These are phyloP conservation scores for Colletotrichum costaricense DNA, from an alignment of 2,329 filamentous ascomycete genomes.

Conservation along the genomic window DNA sequence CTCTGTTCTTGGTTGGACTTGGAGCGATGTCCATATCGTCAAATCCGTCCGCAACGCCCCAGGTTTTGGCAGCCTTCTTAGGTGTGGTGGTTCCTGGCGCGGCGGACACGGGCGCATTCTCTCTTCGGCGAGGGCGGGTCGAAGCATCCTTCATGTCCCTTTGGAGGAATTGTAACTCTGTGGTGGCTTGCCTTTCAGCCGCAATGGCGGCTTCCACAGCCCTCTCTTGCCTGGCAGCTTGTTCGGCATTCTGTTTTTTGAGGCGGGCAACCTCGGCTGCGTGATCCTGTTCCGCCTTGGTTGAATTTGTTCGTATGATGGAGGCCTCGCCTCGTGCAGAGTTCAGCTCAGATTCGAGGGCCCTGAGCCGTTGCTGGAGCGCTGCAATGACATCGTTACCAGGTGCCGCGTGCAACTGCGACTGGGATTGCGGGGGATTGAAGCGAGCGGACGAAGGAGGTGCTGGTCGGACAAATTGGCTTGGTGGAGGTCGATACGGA, in stretches of 20 bases:
- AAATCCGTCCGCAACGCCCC: conserved; percentile 79
- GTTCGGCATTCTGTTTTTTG: conserved; percentile 72
- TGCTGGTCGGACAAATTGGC: conserved; percentile 54
- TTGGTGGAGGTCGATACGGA: conserved; percentile 47
- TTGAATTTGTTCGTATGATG: conserved; percentile 78
- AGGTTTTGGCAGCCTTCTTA: conserved; percentile 66
- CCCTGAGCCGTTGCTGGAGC: conserved; percentile 63
- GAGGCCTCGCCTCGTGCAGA: conserved; percentile 78
- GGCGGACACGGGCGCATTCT: conserved; percentile 41
- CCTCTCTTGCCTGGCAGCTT: conserved; percentile 71
- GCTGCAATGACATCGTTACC: conserved; percentile 54
- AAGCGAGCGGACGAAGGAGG: conserved; percentile 43
- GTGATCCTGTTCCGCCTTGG: conserved; percentile 70
- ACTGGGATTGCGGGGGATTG: conserved; percentile 48
- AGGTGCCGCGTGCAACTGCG: conserved; percentile 33
- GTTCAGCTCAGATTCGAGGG: conserved; percentile 66
- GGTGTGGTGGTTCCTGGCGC: conserved; percentile 60
- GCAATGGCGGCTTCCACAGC: conserved; percentile 73
- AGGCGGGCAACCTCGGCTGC: conserved; percentile 71
- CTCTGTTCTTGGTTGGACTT: conserved; percentile 65
- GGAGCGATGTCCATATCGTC: conserved; percentile 71
- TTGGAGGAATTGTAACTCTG: conserved; percentile 78
- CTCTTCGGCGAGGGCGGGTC: conserved; percentile 61
- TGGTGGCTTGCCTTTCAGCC: conserved; percentile 73
- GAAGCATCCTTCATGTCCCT: conserved; percentile 75